Conservation (phyloP, 345 rosid species). For the Eucalyptus grandis region DNA sequence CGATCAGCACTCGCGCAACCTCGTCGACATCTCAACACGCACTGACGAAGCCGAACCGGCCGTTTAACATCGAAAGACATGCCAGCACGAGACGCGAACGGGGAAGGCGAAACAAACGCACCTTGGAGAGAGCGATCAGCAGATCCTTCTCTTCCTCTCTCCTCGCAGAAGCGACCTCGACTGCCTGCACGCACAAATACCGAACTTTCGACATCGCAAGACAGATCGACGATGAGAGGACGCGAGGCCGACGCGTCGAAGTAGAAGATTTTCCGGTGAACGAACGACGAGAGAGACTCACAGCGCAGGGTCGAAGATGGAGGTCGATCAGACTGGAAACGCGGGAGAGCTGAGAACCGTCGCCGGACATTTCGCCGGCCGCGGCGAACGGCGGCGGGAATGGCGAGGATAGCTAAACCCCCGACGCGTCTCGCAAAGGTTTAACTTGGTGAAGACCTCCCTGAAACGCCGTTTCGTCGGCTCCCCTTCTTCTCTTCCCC, state of each 20-base stretch:
- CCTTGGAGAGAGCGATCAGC: conserved; percentile 52
- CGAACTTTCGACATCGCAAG: not conserved
- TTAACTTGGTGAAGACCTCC: not conserved
- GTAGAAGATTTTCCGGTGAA: not conserved
- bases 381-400: not conserved
- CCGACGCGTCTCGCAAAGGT: not conserved
- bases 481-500: not conserved
- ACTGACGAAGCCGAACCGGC: not conserved
- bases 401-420: not conserved
- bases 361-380: conserved; percentile 13
- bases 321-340: conserved; percentile 33
- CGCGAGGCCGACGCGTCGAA: not conserved
- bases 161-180: conserved; percentile 12
- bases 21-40: not conserved
- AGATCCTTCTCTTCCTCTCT: conserved; percentile 33
- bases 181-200: not conserved
- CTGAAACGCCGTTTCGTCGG: not conserved
- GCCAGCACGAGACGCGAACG: not conserved
- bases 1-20: not conserved
- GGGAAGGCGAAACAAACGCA: not conserved
- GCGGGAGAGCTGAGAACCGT: not conserved
- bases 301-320: conserved; percentile 16
- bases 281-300: conserved; percentile 1
- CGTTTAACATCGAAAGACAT: not conserved
- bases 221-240: not conserved